A percentile compares a stretch with the other conserved stretches of the same genome.
These are phyloP conservation scores for Spergularia azorica DNA, from an alignment of 179 eudicot species.

Conservation along the genomic window DNA sequence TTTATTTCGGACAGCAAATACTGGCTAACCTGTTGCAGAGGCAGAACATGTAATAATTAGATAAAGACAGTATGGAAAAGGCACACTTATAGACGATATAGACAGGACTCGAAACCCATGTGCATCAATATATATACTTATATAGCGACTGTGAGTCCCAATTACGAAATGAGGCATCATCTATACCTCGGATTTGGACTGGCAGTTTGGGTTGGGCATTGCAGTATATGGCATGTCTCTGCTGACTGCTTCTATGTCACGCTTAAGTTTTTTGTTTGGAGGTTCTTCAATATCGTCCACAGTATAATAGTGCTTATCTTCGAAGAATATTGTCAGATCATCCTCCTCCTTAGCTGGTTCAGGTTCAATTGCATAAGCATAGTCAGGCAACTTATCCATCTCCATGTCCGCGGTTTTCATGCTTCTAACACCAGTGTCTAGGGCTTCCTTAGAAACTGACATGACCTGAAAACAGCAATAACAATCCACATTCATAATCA, in stretches of 20 bases:
- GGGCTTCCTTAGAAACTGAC: conserved; percentile 15
- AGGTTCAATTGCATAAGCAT: neutral
- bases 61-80: neutral
- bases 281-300: neutral
- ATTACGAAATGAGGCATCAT: neutral
- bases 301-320: neutral
- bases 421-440: neutral
- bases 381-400: conserved; percentile 13
- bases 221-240: neutral
- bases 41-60: neutral
- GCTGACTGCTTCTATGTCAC: neutral
- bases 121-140: neutral
- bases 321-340: neutral
- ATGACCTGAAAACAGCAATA: conserved; percentile 11
- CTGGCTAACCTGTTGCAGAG: conserved; percentile 2
- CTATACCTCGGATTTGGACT: neutral
- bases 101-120: too few relatives aligned
- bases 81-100: too few relatives aligned
- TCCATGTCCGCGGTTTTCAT: conserved; percentile 12
- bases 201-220: neutral
- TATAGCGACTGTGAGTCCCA: too few relatives aligned
- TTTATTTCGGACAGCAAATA: conserved; percentile 20
- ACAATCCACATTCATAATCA: neutral
- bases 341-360: neutral
- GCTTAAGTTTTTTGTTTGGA: neutral